Base-by-base conservation (phyloP, 2,329 filamentous ascomycete genomes). In the Graphiopsis chlorocephala region DNA sequence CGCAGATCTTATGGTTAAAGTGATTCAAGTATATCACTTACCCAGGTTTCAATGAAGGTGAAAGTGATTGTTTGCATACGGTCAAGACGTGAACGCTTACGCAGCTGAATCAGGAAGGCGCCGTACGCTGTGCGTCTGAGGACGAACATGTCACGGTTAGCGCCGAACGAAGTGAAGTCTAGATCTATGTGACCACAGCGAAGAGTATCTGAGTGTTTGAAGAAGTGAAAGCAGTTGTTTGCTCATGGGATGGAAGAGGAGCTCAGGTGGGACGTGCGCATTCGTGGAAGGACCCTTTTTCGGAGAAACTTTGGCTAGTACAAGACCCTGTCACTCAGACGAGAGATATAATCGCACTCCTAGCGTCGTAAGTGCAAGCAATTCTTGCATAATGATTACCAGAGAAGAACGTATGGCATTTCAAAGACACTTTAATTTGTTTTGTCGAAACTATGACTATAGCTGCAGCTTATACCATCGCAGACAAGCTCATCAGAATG, bases 221-320 rank as follows among this genome's bases (percentile, higher is more conserved):
- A 38, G 35, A 17, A 7, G 35, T 38, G 35, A n/a, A 7, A 3
- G 35, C 35, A 38, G 33, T 42, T 29, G 48, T 50, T 28, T 26
- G 47, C 20, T 31, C 14, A 17, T 29, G 3, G 38, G 1, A 29
- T 12, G 4, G 50, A 52, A 15, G 48, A 42, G 55, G 63, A 63
- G 10, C 28, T 29, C 26, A 53, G 25, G n/a, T 29, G 50, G 50
- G 4, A 53, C 50, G 50, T 53, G 50, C 50, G 26, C 50, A 12
- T 20, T 6, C 26, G 3, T n/a, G 8, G 8, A 17, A 25, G 26
- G 25, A 31, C 50, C 26, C 25, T 31, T 28, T 28, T 29, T 53
- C 28, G 50, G 50, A 12, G 50, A 53, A 53, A 31, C 50, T 53
- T 31, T 31, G 50, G 28, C 50, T 53, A 53, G 47, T 17, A 50